Evolutionary conservation across 768 basidiomycete genomes (phyloP), one percentile per base, ranked within the genome.

Genomic region (Sporobolomyces roseus): DNA sequence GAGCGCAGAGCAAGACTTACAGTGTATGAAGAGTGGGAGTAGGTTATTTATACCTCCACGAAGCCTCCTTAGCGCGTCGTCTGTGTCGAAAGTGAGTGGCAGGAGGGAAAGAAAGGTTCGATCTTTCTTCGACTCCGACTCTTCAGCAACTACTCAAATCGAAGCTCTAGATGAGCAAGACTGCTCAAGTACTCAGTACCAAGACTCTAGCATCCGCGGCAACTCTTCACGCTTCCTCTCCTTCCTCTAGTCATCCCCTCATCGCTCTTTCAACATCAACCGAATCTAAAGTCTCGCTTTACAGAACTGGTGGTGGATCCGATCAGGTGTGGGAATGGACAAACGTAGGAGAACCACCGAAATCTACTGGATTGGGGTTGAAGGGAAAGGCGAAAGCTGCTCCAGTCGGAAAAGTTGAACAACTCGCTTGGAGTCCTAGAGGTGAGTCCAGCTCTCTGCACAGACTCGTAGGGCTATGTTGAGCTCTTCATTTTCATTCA

Each of bases 281-380:
- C 4, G 46, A 60, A 60, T 60, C 45, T 17, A 60, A 60, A 45
- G 50, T 63, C 29, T 54, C 52, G 1, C 62, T 63, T 12, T 55
- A 45, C 41, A 52, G 62, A 16, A 55, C 45, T 7, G 38, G 38
- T 9, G 21, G 29, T 21, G n/a, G 19, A 4, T 32, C 53, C 8
- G 62, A 63, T 30, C 30, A 27, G 21, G 62, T 63, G 13, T 63
- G 62, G 62, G 62, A 63, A 29, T 63, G 50, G 62, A 35, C 19
- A 16, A 60, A 60, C 29, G 52, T 53, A 29, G 52, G 52, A n/a
- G 41, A 43, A 32, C 62, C 52, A 6, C 9, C 25, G 27, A 63
- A 53, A 35, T 19, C 61, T 38, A 27, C 29, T 23, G 52, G 52
- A 45, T 25, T 53, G 14, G 62, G 23, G 3, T n/a, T 63, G 41